phyloP scores from a whole-genome alignment of 2,329 filamentous ascomycete species.

The Alternaria conjuncta region DNA sequence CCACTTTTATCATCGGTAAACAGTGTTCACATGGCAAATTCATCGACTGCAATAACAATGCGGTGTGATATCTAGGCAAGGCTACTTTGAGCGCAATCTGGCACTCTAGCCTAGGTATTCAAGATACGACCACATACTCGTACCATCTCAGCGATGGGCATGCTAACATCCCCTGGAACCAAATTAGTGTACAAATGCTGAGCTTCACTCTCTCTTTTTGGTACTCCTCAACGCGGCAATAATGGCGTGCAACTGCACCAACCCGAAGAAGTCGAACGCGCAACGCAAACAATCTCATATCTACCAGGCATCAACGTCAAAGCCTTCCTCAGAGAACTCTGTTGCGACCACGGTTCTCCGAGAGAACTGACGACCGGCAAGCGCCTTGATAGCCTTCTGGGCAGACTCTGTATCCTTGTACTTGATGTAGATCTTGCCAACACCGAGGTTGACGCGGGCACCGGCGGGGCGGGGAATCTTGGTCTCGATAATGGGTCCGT shows the following conservation, averaged over 20 bases:
- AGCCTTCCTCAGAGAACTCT: conserved; percentile 98
- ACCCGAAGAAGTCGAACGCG: conserved; percentile 2
- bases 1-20: too few relatives aligned
- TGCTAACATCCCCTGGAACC: conserved; percentile 2
- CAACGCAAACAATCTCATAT: background rate
- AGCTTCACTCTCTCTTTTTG: conserved; percentile 5
- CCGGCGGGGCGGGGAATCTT: conserved; percentile 90
- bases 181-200: conserved; percentile 16
- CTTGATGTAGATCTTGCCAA: conserved; percentile 98
- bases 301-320: conserved; percentile 89
- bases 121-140: conserved; percentile 7
- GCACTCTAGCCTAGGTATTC: conserved; percentile 1
- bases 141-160: background rate
- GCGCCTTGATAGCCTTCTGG: conserved; percentile 82
- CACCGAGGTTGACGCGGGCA: conserved; percentile 82
- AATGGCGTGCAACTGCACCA: conserved; percentile 5
- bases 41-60: background rate
- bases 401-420: conserved; percentile 80
- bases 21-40: background rate
- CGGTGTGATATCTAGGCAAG: conserved; percentile 4
- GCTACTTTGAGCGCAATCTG: background rate
- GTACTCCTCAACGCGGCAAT: background rate
- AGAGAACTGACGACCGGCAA: conserved; percentile 94
- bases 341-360: conserved; percentile 96
- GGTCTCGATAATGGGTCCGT: conserved; percentile 81